Base-by-base conservation (phyloP, 2,329 filamentous ascomycete species). In the Scopulariopsis brevicaulis region DNA sequence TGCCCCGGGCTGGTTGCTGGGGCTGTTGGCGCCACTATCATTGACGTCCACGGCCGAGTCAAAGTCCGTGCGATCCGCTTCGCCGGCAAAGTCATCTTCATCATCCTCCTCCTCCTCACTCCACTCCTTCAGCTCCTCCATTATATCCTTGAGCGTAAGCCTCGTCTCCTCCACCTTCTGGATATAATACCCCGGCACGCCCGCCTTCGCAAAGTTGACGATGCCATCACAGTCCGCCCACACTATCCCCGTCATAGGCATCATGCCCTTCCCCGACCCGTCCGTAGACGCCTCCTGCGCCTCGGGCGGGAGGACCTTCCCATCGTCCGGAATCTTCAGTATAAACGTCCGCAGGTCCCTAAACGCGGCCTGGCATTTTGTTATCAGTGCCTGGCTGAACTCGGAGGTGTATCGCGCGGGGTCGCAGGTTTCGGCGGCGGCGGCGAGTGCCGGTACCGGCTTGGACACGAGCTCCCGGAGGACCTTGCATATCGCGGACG, bases 51-150 rank as follows among this genome's bases (percentile, higher is more conserved):
- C 48, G 14, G 55, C 55, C 10, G 55, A 57, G 24, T 57, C 55
- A 25, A 52, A 57, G 48, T 57, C 55, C 3, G 48, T 46, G 14
- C 28, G 25, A 4, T 14, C 48, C 69, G 20, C 51, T 22, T 14
- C 58, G 10, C 69, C 74, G 59, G 67, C 72, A 55, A 74, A 72
- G n/a, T 74, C 69, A 25, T 73, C 75, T 1, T 83, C 75, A 37
- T 72, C 74, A 25, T 80, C 77, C 0, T 79, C 74, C 15, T 80
- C 78, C 64, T 90, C 87, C 1, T 90, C 87, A 22, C 86, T 84
- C 90, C 92, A 96, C 64, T 93, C 90, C 68, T 90, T 89, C 62
- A 96, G 70, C 72, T 96, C 93, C 61, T 89, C 83, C 63, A 95
- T 81, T 0, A 90, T 87, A 73, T 96, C 93, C 64, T 89, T 82